Percentiles rank a stretch among this genome's conserved stretches.
Conservation (phyloP, 495 filamentous ascomycete species). For the Jackrogersella minutella region DNA sequence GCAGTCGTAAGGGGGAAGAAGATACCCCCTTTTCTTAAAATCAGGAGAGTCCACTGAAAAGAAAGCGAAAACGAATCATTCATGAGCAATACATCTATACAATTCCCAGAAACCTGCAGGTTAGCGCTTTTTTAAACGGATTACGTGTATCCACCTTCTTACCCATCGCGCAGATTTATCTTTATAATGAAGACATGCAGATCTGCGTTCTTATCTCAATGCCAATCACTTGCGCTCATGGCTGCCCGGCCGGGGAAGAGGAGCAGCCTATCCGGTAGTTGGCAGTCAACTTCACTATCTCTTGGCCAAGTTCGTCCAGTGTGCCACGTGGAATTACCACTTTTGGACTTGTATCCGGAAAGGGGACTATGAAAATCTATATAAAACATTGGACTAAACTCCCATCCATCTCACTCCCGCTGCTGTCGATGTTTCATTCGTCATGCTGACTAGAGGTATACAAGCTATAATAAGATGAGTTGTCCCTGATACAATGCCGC, state of each 20-base stretch:
- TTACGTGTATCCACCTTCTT: slow-evolving; percentile 2
- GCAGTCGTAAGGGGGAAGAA: not conserved
- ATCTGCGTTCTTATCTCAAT: slow-evolving; percentile 29
- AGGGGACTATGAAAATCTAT: slow-evolving; percentile 14
- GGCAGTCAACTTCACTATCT: slow-evolving; percentile 13
- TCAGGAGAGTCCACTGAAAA: not conserved
- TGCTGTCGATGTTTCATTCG: not conserved
- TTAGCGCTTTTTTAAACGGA: slow-evolving; percentile 9
- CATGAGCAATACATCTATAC: slow-evolving; percentile 1
- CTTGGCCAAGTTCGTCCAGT: slow-evolving; percentile 24
- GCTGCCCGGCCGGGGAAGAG: slow-evolving; percentile 23
- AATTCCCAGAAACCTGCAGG: slow-evolving; percentile 6
- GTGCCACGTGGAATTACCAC: slow-evolving; percentile 36
- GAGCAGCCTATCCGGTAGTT: slow-evolving; percentile 32
- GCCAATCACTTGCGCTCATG: not conserved
- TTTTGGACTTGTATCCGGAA: slow-evolving; percentile 15
- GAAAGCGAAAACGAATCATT: not conserved
- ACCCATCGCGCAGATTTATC: slow-evolving; percentile 15
- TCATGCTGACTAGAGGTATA: not conserved
- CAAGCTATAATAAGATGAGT: not conserved
- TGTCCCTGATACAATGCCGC: not conserved
- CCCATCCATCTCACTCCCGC: not conserved
- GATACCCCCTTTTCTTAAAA: slow-evolving; percentile 2
- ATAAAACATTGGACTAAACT: slow-evolving; percentile 3
- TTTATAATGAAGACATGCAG: slow-evolving; percentile 11